These are phyloP conservation scores for Fusarium domesticum DNA, from an alignment of 2,329 filamentous ascomycete species.

Conservation along the genomic window DNA sequence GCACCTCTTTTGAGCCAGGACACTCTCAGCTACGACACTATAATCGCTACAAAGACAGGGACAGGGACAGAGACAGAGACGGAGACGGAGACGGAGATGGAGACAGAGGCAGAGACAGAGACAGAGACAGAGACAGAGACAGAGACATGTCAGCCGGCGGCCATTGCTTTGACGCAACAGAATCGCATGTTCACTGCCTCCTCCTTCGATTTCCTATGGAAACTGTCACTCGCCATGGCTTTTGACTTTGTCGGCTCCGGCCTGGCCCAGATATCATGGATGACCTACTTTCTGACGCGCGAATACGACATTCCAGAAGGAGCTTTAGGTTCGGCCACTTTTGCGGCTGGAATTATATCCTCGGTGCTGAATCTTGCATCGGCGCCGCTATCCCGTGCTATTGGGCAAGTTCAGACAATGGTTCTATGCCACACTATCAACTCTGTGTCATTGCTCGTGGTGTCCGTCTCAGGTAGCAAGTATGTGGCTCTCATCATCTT, in stretches of 20 bases:
- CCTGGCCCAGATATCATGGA: conserved; percentile 25
- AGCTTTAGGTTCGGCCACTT: conserved; percentile 17
- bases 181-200: conserved; percentile 15
- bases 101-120: background rate
- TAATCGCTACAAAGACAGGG: background rate
- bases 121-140: background rate
- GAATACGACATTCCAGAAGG: conserved; percentile 24
- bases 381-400: conserved; percentile 13
- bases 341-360: conserved; percentile 22
- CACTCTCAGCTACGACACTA: conserved; percentile 7
- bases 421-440: conserved; percentile 23
- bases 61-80: background rate
- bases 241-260: conserved; percentile 24
- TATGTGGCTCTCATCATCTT: conserved; percentile 19
- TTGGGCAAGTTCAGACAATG: conserved; percentile 24
- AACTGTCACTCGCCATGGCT: conserved; percentile 17
- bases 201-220: conserved; percentile 22
- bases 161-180: background rate
- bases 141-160: background rate
- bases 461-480: conserved; percentile 19
- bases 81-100: too few species aligned
- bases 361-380: conserved; percentile 23
- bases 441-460: conserved; percentile 18
- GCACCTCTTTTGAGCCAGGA: conserved; percentile 9
- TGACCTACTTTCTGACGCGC: conserved; percentile 25